A percentile compares a stretch with the other conserved stretches of the same genome.
Evolutionary conservation across 1,284 basidiomycete species (phyloP).

Genomic region (Sphaerobolus stellatus): DNA sequence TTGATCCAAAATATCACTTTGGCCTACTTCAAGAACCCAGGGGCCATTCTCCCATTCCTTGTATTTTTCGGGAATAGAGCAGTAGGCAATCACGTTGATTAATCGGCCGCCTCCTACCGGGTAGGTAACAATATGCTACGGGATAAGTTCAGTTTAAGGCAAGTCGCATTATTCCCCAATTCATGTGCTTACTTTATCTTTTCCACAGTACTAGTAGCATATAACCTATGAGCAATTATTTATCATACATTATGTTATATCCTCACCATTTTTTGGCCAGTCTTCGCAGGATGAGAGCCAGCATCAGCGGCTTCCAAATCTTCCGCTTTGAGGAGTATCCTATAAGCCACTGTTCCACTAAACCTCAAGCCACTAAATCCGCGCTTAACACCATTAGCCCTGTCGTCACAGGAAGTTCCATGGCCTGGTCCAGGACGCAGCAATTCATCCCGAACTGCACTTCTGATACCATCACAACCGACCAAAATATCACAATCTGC

Average conservation of each 20-base stretch:
- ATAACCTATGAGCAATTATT: neutral
- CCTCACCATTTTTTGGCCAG: conserved; percentile 33
- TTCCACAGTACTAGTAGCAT: conserved; percentile 41
- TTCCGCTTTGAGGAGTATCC: conserved; percentile 39
- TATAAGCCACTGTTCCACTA: conserved; percentile 41
- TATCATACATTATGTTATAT: conserved; percentile 14
- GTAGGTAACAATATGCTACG: conserved; percentile 45
- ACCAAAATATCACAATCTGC: conserved; percentile 48
- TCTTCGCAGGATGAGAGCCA: conserved; percentile 9
- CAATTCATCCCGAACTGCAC: conserved; percentile 29
- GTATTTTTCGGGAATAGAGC: conserved; percentile 32
- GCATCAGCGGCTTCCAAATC: conserved; percentile 21
- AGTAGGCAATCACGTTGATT: conserved; percentile 44
- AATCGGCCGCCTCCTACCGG: conserved; percentile 41
- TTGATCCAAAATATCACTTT: conserved; percentile 30
- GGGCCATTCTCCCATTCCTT: conserved; percentile 34
- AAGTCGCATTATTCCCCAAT: too few species aligned
- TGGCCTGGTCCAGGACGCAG: conserved; percentile 21
- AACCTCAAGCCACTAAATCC: conserved; percentile 29
- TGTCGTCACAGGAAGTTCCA: conserved; percentile 17
- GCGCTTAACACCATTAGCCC: too few species aligned
- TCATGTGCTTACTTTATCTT: conserved; percentile 32
- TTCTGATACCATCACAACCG: conserved; percentile 53
- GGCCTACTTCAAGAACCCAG: conserved; percentile 34
- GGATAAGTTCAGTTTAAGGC: neutral